Evolutionary conservation across 208 protist genomes (phyloP), one percentile per base, ranked within the genome.

Genomic region (Leishmania mexicana): DNA sequence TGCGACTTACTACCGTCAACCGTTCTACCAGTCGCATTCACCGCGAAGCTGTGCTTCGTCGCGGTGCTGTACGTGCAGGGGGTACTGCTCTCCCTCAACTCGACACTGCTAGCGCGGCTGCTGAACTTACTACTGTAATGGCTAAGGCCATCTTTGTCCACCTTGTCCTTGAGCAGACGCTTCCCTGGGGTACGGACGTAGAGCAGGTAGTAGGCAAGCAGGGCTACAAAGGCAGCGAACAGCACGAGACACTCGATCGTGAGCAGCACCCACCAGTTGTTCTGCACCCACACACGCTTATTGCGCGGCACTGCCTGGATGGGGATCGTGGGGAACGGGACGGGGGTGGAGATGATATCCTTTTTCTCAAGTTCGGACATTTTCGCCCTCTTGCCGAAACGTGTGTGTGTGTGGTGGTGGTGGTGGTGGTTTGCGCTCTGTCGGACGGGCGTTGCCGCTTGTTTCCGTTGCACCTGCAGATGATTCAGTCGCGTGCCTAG

Each of bases 301-400:
- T 73, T 70, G 28, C 71, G 51, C 42, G 89, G 82, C 17, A 75
- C 51, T 4, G 28, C 74, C 11, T 21, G 31, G 7, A 86, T 81
- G 49, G 84, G 85, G 47, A 90, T 45, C 13, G 73, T 88, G 35
- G 87, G 82, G 62, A 93, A 93, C n/a, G 89, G 89, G 53, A 92
- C 42, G 45, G 89, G 89, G 19, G 86, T 92, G 38, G 70, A 81
- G 31, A 92, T 67, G 11, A 89, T 68, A n/a, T 85, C 78, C 10
- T 83, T 81, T 31, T 62, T 64, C 54, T 70, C 47, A 21, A 72
- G 57, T 19, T 7, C 28, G 13, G 60, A 28, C 70, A 83, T 83
- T 28, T 28, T 53, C 38, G 19, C 68, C 19, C 24, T 35, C 38
- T 71, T n/a, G 40, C 6, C 38, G 65, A n/a, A 24, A 13, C 11